Evolutionary conservation across 768 basidiomycete species (phyloP).

Genomic region (Inosperma sp.): DNA sequence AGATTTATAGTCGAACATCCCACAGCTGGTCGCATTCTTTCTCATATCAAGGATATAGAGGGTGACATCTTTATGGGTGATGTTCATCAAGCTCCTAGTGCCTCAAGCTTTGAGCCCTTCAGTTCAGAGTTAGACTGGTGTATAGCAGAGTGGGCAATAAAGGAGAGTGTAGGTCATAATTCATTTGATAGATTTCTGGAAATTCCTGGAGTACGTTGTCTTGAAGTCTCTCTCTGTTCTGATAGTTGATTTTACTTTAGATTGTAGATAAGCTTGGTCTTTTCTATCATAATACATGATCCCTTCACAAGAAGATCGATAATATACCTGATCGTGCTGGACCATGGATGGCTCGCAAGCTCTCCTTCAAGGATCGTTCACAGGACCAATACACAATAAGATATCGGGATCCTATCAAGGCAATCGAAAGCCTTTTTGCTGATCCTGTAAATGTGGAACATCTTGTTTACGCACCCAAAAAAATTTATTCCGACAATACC

Average conservation of each 20-base stretch:
- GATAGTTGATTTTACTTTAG: slow-evolving; percentile 6
- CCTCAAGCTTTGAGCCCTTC: slow-evolving; percentile 18
- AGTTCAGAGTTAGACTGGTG: slow-evolving; percentile 25
- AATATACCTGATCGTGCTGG: background rate
- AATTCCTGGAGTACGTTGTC: slow-evolving; percentile 23
- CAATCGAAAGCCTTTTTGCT: slow-evolving; percentile 5
- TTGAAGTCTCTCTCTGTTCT: background rate
- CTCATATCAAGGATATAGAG: background rate
- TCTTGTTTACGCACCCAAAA: background rate
- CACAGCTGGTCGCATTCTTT: background rate
- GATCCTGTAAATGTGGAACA: slow-evolving; percentile 4
- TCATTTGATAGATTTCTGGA: slow-evolving; percentile 22
- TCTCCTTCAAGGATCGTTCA: background rate
- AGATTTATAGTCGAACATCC: background rate
- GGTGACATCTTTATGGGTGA: slow-evolving; percentile 7
- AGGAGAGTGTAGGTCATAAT: slow-evolving; percentile 23
- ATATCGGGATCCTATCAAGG: background rate
- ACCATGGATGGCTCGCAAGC: background rate
- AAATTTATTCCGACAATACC: background rate
- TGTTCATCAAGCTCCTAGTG: background rate
- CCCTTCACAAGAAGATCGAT: slow-evolving; percentile 21
- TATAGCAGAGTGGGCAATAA: slow-evolving; percentile 27
- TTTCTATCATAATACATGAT: slow-evolving; percentile 17
- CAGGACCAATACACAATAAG: background rate
- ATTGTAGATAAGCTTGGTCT: slow-evolving; percentile 20